Evolutionary conservation across 345 rosid genomes (phyloP).

Genomic region (Toxicodendron radicans): DNA sequence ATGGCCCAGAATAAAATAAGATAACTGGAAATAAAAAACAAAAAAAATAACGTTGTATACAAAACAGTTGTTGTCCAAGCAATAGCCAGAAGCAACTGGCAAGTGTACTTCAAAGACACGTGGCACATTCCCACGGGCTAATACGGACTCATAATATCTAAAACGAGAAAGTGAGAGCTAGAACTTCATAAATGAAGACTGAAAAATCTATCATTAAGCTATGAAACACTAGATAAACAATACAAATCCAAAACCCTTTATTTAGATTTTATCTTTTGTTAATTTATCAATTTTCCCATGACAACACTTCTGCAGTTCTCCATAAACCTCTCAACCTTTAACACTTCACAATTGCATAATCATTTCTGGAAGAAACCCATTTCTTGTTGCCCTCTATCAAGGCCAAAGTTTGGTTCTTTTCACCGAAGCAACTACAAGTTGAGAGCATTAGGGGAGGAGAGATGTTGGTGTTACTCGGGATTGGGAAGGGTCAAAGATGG

Average conservation of each 20-base stretch:
- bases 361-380: constrained; percentile 30
- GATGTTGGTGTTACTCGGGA: constrained; percentile 26
- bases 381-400: constrained; percentile 20
- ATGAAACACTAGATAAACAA: constrained; percentile 14
- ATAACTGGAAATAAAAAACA: too few species aligned
- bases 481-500: constrained; percentile 29
- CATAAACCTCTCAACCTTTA: constrained; percentile 30
- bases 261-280: background rate
- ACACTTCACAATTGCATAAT: constrained; percentile 4
- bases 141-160: background rate
- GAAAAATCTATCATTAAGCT: background rate
- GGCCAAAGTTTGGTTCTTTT: constrained; percentile 39
- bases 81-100: background rate
- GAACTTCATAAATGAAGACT: background rate
- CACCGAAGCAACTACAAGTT: constrained; percentile 29
- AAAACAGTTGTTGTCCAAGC: too few species aligned
- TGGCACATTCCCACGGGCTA: constrained; percentile 7
- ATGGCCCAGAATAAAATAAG: too few species aligned
- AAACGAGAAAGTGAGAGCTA: too few species aligned
- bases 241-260: background rate
- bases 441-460: constrained; percentile 36
- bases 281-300: constrained; percentile 32
- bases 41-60: too few species aligned
- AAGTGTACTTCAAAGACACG: background rate
- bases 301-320: constrained; percentile 40